Conservation (phyloP, 2,329 filamentous ascomycete species). For the Verruconis gallopava region DNA sequence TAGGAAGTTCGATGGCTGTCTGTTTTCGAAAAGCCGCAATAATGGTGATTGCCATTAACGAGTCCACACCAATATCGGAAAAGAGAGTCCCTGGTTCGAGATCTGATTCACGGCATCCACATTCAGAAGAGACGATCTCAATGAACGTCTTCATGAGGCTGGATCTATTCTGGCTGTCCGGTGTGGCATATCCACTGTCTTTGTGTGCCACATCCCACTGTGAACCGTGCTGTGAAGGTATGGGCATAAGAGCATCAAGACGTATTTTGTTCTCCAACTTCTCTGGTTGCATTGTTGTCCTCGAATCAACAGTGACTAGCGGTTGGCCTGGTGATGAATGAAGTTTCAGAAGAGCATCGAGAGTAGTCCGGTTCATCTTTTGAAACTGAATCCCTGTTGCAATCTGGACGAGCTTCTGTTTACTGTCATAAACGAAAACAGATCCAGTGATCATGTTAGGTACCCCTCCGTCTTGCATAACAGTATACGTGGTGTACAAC, state of each 20-base stretch:
- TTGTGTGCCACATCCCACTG: background rate
- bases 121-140: background rate
- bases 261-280: no score
- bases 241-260: background rate
- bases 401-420: slow-evolving; percentile 1
- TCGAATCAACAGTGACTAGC: background rate
- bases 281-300: no score
- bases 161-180: background rate
- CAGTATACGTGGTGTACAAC: background rate
- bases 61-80: slow-evolving; percentile 19
- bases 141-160: background rate
- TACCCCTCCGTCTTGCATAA: background rate
- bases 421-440: background rate
- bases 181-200: background rate
- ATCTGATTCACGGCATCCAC: background rate
- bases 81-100: slow-evolving; percentile 13
- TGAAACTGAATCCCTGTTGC: background rate
- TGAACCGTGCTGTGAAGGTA: background rate
- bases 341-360: background rate
- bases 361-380: background rate
- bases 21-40: slow-evolving; percentile 15
- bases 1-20: background rate
- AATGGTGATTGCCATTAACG: slow-evolving; percentile 16
- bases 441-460: background rate
- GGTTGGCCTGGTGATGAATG: background rate